Evolutionary conservation across 2,329 filamentous ascomycete genomes (phyloP).

Genomic region (Didymella pinodella): DNA sequence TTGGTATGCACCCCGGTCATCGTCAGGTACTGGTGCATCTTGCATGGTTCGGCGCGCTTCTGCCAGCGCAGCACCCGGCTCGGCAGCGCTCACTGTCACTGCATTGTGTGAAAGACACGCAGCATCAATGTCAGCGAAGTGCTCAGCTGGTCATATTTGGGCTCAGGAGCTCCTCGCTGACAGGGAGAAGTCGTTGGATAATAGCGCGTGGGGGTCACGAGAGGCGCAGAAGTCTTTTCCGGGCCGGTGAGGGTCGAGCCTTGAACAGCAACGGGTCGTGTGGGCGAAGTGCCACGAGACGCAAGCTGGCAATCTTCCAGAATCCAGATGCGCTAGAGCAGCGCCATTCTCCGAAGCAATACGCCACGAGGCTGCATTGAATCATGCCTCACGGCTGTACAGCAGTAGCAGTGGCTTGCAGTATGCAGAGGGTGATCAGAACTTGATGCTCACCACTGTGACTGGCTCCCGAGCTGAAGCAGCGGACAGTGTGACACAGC

Average conservation of each 20-base stretch:
- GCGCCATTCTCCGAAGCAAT: constrained; percentile 15
- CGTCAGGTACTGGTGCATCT: constrained; percentile 43
- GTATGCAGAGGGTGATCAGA: neutral
- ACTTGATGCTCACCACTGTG: neutral
- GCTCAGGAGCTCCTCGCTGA: constrained; percentile 7
- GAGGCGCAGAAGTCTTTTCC: constrained; percentile 23
- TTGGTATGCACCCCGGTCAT: constrained; percentile 33
- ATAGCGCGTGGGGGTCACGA: constrained; percentile 49
- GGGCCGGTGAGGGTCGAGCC: constrained; percentile 22
- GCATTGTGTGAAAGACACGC: constrained; percentile 8
- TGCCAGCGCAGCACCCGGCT: constrained; percentile 19
- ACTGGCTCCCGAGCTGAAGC: neutral
- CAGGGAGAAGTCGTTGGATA: constrained; percentile 38
- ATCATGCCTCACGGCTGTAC: constrained; percentile 9
- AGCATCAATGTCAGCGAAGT: constrained; percentile 1
- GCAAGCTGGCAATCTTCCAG: constrained; percentile 19
- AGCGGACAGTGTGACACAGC: constrained; percentile 22
- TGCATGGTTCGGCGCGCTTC: constrained; percentile 26
- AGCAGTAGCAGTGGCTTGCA: neutral
- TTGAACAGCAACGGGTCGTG: constrained; percentile 21
- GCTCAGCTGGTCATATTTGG: constrained; percentile 6
- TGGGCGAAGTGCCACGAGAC: constrained; percentile 15
- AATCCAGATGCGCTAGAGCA: constrained; percentile 21
- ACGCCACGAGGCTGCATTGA: constrained; percentile 9
- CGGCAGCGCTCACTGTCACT: constrained; percentile 27